A percentile compares a stretch with the other conserved stretches of the same genome.
Conservation (phyloP, 2,329 filamentous ascomycete species). For the Talaromyces sp. region DNA sequence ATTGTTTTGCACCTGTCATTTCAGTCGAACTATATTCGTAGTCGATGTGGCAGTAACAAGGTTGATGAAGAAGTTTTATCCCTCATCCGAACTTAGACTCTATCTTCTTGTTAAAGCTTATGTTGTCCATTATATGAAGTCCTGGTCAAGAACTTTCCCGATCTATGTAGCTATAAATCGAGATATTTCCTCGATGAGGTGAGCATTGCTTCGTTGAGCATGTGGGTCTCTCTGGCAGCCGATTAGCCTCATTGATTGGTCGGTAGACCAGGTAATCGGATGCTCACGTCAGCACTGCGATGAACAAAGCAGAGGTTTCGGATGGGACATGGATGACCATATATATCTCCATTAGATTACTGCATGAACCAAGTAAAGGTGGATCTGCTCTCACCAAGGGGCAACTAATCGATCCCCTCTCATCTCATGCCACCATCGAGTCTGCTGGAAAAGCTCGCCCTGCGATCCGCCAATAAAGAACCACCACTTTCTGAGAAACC, state of each 20-base stretch:
- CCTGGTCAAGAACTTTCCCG: background rate
- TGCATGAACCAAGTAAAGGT: background rate
- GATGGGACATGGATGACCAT: no score
- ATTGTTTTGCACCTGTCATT: background rate
- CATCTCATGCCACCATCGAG: constrained; percentile 14
- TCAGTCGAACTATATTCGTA: background rate
- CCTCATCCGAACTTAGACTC: no score
- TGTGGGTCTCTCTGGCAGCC: constrained; percentile 2
- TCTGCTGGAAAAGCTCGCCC: constrained; percentile 14
- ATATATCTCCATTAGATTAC: background rate
- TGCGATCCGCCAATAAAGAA: constrained; percentile 26
- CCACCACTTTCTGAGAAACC: constrained; percentile 42
- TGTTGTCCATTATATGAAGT: background rate
- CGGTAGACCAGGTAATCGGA: background rate
- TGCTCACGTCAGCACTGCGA: constrained; percentile 1
- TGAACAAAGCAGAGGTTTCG: background rate
- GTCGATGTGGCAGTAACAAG: background rate
- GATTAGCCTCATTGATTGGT: background rate
- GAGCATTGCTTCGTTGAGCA: constrained; percentile 11
- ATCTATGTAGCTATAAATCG: background rate
- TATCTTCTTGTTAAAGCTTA: background rate
- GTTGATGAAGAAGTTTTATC: no score
- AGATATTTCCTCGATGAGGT: constrained; percentile 1
- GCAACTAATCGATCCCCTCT: constrained; percentile 13
- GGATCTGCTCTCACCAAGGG: background rate